Evolutionary conservation across 2,329 filamentous ascomycete genomes (phyloP), one percentile per base, ranked within the genome.

Genomic region (Colletotrichum eleusines): DNA sequence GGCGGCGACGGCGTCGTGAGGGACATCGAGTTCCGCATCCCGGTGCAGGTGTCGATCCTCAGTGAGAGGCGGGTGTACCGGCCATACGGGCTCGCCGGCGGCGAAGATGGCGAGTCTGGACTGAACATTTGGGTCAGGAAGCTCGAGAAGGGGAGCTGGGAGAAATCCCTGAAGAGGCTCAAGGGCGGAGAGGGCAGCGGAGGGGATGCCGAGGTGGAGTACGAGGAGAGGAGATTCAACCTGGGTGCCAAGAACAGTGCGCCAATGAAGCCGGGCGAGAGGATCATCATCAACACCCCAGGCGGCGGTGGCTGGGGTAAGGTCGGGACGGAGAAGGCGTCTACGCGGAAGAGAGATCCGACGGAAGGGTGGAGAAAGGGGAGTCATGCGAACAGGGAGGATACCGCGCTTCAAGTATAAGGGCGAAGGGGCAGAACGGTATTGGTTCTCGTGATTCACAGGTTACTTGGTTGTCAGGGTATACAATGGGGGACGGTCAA

Each of bases 51-150:
- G 11, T 92, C 89, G 1, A 95, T 96, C 55, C 82, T 96, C 11
- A 92, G 89, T 48, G 93, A 96, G 80, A 80, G 93, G 16, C 84
- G 93, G n/a, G 92, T 95, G 0, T 93, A 93, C 75, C 88, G 88
- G 55, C 93, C 82, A 1, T 97, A 95, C 74, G 95, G 95, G 0
- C 85, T 98, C 70, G 91, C 90, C 28, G 95, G 95, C 0, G 95
- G 95, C 4, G 91, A 90, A 67, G 92, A 95, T 72, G 95, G 90
- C 0, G 82, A 89, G 75, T 91, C 92, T 61, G 95, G 95, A 0
- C 82, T 95, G 72, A 98, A 98, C 75, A 84, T 97, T 55, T 98
- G 95, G 95, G 90, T 97, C 40, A 85, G 93, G 9, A 91, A 88
- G 72, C 91, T 95, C 63, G 83, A 85, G 74, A 89, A 89, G 79